phyloP scores from a whole-genome alignment of 345 rosid species.

The Microcos paniculata region DNA sequence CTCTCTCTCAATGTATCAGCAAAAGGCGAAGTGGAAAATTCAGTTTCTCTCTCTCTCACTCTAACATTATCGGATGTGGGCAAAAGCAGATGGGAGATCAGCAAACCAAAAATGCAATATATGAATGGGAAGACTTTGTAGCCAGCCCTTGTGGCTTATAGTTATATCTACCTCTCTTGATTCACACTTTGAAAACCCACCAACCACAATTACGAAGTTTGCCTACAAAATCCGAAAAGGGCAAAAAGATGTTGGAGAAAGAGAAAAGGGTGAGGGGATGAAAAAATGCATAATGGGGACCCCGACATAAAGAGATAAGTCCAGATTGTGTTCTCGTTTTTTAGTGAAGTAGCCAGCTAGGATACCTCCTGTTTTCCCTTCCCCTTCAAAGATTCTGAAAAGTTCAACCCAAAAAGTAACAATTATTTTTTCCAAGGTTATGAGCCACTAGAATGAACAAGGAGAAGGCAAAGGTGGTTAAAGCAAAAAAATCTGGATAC shows the following conservation, averaged over 20 bases:
- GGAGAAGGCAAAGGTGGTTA: not conserved
- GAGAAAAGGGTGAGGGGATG: not conserved
- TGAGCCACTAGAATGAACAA: constrained; percentile 6
- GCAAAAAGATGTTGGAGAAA: constrained; percentile 2
- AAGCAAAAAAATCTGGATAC: too few relatives aligned
- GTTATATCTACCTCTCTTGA: constrained; percentile 3
- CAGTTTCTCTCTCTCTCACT: constrained; percentile 22
- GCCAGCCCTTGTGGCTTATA: not conserved
- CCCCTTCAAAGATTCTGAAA: constrained; percentile 25
- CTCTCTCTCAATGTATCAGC: constrained; percentile 3
- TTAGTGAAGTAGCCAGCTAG: constrained; percentile 35
- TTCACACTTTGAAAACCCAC: constrained; percentile 17
- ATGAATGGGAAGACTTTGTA: not conserved
- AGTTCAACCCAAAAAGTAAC: constrained; percentile 14
- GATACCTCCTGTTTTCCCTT: not conserved
- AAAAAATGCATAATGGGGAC: constrained; percentile 8
- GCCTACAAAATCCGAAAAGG: constrained; percentile 13
- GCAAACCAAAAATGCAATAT: not conserved
- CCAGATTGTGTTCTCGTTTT: constrained; percentile 27
- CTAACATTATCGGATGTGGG: constrained; percentile 23
- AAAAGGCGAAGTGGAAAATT: not conserved
- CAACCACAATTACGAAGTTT: constrained; percentile 13
- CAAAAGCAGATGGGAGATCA: not conserved
- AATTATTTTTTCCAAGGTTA: constrained; percentile 4
- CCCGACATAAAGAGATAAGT: constrained; percentile 12